Conservation (phyloP, 805 yeast genomes). For the Ogataea neopini region DNA sequence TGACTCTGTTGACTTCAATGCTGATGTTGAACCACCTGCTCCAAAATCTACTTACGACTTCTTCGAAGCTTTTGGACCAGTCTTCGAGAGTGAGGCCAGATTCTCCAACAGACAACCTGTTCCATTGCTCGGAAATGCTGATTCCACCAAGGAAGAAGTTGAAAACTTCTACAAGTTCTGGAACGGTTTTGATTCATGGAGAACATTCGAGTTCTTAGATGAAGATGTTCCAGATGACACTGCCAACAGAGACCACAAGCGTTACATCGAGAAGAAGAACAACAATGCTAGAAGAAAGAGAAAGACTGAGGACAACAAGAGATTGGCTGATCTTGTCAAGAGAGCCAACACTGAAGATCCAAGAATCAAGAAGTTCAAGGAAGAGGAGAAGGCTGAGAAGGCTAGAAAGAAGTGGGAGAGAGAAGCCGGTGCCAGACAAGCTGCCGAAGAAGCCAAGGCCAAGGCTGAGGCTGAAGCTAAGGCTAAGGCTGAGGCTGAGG, state of each 20-base stretch:
- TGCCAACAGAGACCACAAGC: conserved; percentile 98
- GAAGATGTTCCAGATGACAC: conserved; percentile 99
- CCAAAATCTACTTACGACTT: conserved; percentile 63
- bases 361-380: conserved; percentile 90
- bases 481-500: conserved; percentile 75
- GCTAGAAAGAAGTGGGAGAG: conserved; percentile 96
- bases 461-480: conserved; percentile 87
- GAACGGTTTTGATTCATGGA: conserved; percentile 96
- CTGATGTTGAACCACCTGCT: conserved; percentile 80
- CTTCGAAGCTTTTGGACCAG: conserved; percentile 89
- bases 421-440: conserved; percentile 96
- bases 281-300: conserved; percentile 94
- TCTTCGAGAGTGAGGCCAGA: conserved; percentile 86
- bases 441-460: conserved; percentile 87
- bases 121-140: conserved; percentile 72
- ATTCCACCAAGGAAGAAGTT: conserved; percentile 74
- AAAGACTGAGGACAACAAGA: conserved; percentile 95
- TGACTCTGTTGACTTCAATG: conserved; percentile 91
- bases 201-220: conserved; percentile 95
- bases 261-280: conserved; percentile 97
- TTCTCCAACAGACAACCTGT: conserved; percentile 91
- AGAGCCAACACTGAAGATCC: conserved; percentile 91
- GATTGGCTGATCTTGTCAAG: conserved; percentile 82
- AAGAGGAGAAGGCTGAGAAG: conserved; percentile 91
- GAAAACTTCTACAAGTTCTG: conserved; percentile 89